phyloP scores from a whole-genome alignment of 2,329 filamentous ascomycete species.

The Colletotrichum tropicicola region DNA sequence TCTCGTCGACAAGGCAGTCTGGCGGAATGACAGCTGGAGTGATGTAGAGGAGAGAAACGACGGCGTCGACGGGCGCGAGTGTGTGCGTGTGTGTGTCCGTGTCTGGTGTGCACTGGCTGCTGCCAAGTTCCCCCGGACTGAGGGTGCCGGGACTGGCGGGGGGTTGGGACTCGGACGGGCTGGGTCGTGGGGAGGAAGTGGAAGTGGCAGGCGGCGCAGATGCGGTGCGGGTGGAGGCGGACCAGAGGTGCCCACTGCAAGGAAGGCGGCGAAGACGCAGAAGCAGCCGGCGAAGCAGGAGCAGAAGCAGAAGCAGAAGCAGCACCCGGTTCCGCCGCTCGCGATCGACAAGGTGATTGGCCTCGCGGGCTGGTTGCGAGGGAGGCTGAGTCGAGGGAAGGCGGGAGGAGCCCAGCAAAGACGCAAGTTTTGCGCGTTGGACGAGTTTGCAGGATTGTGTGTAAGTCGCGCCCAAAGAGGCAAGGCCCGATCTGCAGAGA shows the following conservation, averaged over 20 bases:
- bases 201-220: conserved; percentile 3
- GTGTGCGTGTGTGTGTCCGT: not conserved
- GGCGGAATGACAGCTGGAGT: too few species aligned
- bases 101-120: not conserved
- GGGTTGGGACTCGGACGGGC: conserved; percentile 13
- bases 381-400: conserved; percentile 19
- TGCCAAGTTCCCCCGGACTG: conserved; percentile 29
- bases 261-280: not conserved
- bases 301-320: too few species aligned
- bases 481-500: not conserved
- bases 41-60: too few species aligned
- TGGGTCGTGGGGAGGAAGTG: not conserved
- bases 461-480: not conserved
- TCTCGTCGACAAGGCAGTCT: too few species aligned
- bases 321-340: not conserved
- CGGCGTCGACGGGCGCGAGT: not conserved
- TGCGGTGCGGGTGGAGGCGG: not conserved
- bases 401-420: conserved; percentile 14
- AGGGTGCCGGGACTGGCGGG: conserved; percentile 32
- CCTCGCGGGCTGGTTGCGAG: not conserved
- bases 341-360: not conserved
- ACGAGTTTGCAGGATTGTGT: not conserved
- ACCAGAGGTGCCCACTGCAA: too few species aligned
- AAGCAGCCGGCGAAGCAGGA: not conserved
- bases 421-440: too few species aligned